Evolutionary conservation across 129 eudicot genomes (phyloP), one percentile per base, ranked within the genome.

Genomic region (Pittosporum tobira): DNA sequence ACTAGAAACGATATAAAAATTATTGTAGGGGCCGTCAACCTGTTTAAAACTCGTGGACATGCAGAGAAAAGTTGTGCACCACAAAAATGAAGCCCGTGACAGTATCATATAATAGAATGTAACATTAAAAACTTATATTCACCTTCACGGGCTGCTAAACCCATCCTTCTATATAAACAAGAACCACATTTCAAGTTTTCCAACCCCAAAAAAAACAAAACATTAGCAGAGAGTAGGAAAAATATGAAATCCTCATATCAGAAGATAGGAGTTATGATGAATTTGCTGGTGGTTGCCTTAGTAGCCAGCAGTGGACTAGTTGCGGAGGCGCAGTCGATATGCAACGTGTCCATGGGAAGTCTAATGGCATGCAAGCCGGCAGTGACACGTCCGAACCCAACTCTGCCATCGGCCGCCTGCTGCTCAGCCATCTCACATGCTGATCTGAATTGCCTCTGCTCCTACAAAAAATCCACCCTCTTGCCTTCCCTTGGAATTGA

Each of bases 401-500:
- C 61, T 0, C 13, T 46, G 23, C 71, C 71, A 11, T 23, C 71
- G 15, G 5, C 19, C 19, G 3, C 28, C 5, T 66, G 71, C 48
- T 66, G 71, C 63, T 25, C 64, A 9, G 64, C 63, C 28, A 20
- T 66, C 43, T 54, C 63, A 1, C 56, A 44, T 14, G 71, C 71
- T 4, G 63, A 66, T 26, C 1, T 66, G 31, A 18, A 31, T 13
- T 66, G 71, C 36, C 44, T 66, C 9, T 66, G 71, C 43, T 28
- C 48, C 31, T 66, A 66, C 71, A 55, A 43, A 44, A 55, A 55
- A 46, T 55, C 63, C 8, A 19, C 63, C 13, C 5, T 47, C 14
- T 18, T 66, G 53, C 49, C 71, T 44, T 15, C 71, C 27, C 48
- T 66, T 0, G 71, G 71, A 7, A 50, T 66, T 37, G 64, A 66